Conservation (phyloP, 2,329 filamentous ascomycete species). For the Phialophora expanda region DNA sequence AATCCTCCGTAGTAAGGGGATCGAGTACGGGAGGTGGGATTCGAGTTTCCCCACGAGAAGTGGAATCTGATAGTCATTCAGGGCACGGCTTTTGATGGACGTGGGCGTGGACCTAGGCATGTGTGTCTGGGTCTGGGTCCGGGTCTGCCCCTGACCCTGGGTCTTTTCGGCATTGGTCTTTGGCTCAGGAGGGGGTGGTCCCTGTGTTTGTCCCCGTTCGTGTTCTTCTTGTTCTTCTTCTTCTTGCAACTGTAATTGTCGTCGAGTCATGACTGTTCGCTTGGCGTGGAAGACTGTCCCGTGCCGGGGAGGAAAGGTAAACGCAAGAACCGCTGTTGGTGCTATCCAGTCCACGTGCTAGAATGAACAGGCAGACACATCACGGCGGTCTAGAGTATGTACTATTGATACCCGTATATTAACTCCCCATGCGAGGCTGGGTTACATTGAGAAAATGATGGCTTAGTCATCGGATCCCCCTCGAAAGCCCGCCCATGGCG, state of each 20-base stretch:
- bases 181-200: background rate
- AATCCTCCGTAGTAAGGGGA: slow-evolving; percentile 47
- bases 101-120: too few species aligned
- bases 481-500: background rate
- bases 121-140: background rate
- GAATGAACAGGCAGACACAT: background rate
- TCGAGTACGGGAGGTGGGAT: slow-evolving; percentile 47
- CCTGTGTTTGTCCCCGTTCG: background rate
- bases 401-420: background rate
- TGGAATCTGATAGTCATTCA: slow-evolving; percentile 17
- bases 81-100: slow-evolving; percentile 10
- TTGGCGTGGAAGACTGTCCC: background rate
- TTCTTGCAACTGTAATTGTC: background rate
- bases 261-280: background rate
- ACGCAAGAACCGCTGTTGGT: too few species aligned
- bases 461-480: background rate
- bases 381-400: background rate
- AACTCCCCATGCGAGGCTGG: background rate
- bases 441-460: background rate
- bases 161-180: background rate
- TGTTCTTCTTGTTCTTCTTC: background rate
- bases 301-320: background rate
- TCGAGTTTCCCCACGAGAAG: slow-evolving; percentile 38
- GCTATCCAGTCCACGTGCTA: background rate
- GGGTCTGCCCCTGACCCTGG: too few species aligned